Conservation (phyloP, 2,329 filamentous ascomycete genomes). For the Cucurbitaria berberidis region DNA sequence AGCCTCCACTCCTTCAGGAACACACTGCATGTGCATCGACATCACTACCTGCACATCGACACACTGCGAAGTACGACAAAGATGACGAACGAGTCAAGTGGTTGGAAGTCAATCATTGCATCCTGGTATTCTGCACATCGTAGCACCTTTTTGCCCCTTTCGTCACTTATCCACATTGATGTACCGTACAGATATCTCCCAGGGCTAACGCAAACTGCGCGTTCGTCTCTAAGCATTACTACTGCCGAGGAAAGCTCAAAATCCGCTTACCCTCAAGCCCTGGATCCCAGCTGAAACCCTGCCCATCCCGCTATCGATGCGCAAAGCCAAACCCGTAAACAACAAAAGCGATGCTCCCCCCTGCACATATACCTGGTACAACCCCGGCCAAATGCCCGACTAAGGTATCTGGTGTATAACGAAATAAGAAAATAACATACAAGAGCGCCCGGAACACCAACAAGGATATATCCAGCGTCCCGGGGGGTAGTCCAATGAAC, state of each 20-base stretch:
- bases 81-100: constrained; percentile 6
- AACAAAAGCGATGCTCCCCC: neutral
- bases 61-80: constrained; percentile 11
- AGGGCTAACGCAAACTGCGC: neutral
- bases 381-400: constrained; percentile 22
- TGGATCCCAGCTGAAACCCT: constrained; percentile 7
- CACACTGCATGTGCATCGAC: constrained; percentile 26
- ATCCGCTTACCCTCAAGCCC: constrained; percentile 2
- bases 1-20: constrained; percentile 36
- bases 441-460: constrained; percentile 21
- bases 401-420: constrained; percentile 42
- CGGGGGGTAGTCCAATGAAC: constrained; percentile 26
- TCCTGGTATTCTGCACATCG: constrained; percentile 21
- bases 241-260: neutral
- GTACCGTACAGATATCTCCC: constrained; percentile 1
- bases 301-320: constrained; percentile 5
- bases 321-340: constrained; percentile 1
- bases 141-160: constrained; percentile 18
- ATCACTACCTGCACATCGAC: constrained; percentile 17
- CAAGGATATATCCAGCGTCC: constrained; percentile 24
- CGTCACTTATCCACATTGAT: constrained; percentile 7
- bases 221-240: constrained; percentile 3
- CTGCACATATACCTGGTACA: constrained; percentile 28
- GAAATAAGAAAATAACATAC: constrained; percentile 8
- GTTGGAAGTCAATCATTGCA: constrained; percentile 14